A percentile compares a stretch with the other conserved stretches of the same genome.
phyloP scores from a whole-genome alignment of 2,329 filamentous ascomycete genomes.

The Fusarium pseudonygamai region DNA sequence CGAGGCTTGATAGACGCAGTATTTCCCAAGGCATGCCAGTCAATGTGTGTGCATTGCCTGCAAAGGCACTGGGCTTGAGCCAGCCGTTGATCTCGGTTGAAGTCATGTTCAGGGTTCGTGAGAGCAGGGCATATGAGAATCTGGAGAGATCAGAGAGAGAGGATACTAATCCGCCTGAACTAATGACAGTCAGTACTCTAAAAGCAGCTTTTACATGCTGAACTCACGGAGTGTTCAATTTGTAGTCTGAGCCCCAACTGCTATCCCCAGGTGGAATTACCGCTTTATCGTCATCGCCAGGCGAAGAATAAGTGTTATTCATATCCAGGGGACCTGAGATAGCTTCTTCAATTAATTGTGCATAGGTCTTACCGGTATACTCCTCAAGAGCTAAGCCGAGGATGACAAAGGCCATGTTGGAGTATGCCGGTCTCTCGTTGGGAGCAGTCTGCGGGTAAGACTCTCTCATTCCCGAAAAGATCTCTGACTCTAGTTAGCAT shows the following conservation, averaged over 20 bases:
- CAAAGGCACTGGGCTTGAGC: conserved; percentile 49
- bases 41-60: conserved; percentile 43
- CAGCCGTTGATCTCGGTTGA: conserved; percentile 43
- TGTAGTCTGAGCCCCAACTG: conserved; percentile 49
- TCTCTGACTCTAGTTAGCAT: conserved; percentile 36
- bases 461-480: conserved; percentile 45
- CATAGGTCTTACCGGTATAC: conserved; percentile 44
- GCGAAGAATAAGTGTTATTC: conserved; percentile 37
- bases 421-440: conserved; percentile 51
- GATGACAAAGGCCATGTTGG: conserved; percentile 52
- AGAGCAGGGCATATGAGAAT: conserved; percentile 44
- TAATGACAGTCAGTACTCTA: conserved; percentile 13
- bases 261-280: conserved; percentile 48
- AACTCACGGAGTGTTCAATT: conserved; percentile 46
- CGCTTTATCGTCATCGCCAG: conserved; percentile 43
- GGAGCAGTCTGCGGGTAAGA: conserved; percentile 45
- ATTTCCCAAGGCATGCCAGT: conserved; percentile 53
- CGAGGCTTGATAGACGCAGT: conserved; percentile 41
- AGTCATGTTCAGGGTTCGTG: conserved; percentile 39
- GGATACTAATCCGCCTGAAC: conserved; percentile 49
- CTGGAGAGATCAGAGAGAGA: conserved; percentile 46
- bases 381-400: conserved; percentile 48
- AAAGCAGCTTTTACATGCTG: rapidly evolving
- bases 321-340: conserved; percentile 31
- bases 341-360: conserved; percentile 36